Conservation (phyloP, 83 land plant genomes). For the Isoetes engelmannii region DNA sequence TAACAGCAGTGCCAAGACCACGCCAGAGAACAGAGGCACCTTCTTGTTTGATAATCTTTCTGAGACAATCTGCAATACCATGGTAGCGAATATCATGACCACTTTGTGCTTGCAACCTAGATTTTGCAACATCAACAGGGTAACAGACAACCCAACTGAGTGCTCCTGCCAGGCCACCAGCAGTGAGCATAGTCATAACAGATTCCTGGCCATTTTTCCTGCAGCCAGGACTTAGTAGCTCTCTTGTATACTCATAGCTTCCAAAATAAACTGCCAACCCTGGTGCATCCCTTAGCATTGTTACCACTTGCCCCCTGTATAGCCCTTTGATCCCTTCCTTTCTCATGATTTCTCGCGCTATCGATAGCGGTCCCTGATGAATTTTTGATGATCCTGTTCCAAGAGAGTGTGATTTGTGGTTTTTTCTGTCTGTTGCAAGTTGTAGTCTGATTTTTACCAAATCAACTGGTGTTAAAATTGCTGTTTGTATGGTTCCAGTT, state of each 20-base stretch:
- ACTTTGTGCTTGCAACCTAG: conserved; percentile 73
- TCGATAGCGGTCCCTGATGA: conserved; percentile 42
- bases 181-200: conserved; percentile 69
- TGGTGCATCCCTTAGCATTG: conserved; percentile 86
- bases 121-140: conserved; percentile 88
- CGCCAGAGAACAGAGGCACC: conserved; percentile 71
- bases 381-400: background rate
- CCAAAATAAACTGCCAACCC: conserved; percentile 63
- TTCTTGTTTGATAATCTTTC: conserved; percentile 63
- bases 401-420: background rate
- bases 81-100: conserved; percentile 36
- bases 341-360: conserved; percentile 46
- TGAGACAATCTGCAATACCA: conserved; percentile 75
- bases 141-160: conserved; percentile 93
- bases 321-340: conserved; percentile 71
- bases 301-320: conserved; percentile 67
- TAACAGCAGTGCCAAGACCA: conserved; percentile 77
- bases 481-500: conserved; percentile 72
- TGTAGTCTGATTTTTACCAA: conserved; percentile 81
- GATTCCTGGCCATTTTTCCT: conserved; percentile 59
- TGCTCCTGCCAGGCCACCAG: conserved; percentile 94
- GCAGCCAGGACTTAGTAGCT: conserved; percentile 87
- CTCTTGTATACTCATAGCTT: conserved; percentile 75
- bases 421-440: conserved; percentile 24
- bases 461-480: conserved; percentile 73